phyloP scores from a whole-genome alignment of 257 asterid genomes.

The Penstemon barbatus region DNA sequence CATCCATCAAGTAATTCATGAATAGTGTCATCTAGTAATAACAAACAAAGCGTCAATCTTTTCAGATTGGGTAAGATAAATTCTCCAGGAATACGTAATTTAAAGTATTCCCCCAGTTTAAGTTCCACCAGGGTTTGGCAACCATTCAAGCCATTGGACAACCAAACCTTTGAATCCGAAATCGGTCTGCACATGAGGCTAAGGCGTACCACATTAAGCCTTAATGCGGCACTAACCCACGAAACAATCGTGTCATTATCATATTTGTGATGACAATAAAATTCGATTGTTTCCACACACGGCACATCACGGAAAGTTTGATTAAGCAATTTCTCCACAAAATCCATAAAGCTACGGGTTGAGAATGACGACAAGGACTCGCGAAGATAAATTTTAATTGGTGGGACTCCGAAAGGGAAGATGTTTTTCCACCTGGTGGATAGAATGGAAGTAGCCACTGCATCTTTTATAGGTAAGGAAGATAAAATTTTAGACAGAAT shows the following conservation, averaged over 20 bases:
- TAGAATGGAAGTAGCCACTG: too few species aligned
- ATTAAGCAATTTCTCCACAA: conserved; percentile 1
- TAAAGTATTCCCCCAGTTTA: background rate
- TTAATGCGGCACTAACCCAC: background rate
- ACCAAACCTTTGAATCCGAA: background rate
- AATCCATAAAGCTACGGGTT: background rate
- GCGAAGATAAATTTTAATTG: too few species aligned
- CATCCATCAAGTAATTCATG: conserved; percentile 9
- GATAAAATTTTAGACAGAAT: too few species aligned
- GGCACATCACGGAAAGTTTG: background rate
- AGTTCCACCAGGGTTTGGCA: background rate
- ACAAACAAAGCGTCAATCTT: too few species aligned
- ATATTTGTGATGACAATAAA: background rate
- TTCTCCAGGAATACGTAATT: background rate
- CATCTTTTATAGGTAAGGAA: too few species aligned
- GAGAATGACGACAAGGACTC: background rate
- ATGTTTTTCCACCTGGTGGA: too few species aligned
- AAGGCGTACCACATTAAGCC: background rate
- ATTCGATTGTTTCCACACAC: background rate
- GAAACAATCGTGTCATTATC: background rate
- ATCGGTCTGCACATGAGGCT: background rate
- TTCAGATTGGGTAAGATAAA: conserved; percentile 1
- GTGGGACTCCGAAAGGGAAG: too few species aligned
- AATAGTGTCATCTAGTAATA: background rate
- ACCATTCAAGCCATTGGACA: background rate